Conservation (phyloP, 2,329 filamentous ascomycete species). For the Scedosporium boydii region DNA sequence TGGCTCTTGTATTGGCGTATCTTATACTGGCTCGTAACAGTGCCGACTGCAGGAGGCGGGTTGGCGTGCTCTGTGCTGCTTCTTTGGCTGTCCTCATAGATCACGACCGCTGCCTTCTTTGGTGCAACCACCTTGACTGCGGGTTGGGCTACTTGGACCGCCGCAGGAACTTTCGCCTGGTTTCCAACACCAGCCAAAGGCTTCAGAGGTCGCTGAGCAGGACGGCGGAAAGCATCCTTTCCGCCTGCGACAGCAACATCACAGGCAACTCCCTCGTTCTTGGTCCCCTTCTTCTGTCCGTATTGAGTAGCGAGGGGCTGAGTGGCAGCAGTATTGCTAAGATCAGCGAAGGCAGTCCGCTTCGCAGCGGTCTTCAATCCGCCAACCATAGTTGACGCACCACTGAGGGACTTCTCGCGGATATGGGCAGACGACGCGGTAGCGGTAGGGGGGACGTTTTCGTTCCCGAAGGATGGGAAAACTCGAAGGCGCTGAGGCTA, state of each 20-base stretch:
- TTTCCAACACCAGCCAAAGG: slow-evolving; percentile 2
- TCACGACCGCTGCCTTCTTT: slow-evolving; percentile 3
- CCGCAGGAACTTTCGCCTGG: slow-evolving; percentile 6
- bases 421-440: slow-evolving; percentile 36
- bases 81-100: slow-evolving; percentile 8
- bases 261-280: slow-evolving; percentile 6
- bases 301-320: slow-evolving; percentile 10
- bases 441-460: slow-evolving; percentile 53
- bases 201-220: slow-evolving; percentile 12
- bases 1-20: slow-evolving; percentile 45
- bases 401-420: slow-evolving; percentile 14
- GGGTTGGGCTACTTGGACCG: slow-evolving; percentile 2
- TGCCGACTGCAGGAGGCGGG: slow-evolving; percentile 7
- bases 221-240: slow-evolving; percentile 13
- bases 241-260: slow-evolving; percentile 4
- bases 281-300: slow-evolving; percentile 6
- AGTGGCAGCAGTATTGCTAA: slow-evolving; percentile 57
- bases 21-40: slow-evolving; percentile 17
- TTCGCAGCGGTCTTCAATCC: slow-evolving; percentile 58
- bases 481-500: slow-evolving; percentile 31
- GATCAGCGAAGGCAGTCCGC: slow-evolving; percentile 71
- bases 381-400: slow-evolving; percentile 34
- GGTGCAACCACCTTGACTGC: not conserved
- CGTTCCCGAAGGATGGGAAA: slow-evolving; percentile 50
- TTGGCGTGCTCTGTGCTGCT: not conserved